Evolutionary conservation across 1,139 yeast genomes (phyloP), one percentile per base, ranked within the genome.

Genomic region (Yamadazyma jaroonii): DNA sequence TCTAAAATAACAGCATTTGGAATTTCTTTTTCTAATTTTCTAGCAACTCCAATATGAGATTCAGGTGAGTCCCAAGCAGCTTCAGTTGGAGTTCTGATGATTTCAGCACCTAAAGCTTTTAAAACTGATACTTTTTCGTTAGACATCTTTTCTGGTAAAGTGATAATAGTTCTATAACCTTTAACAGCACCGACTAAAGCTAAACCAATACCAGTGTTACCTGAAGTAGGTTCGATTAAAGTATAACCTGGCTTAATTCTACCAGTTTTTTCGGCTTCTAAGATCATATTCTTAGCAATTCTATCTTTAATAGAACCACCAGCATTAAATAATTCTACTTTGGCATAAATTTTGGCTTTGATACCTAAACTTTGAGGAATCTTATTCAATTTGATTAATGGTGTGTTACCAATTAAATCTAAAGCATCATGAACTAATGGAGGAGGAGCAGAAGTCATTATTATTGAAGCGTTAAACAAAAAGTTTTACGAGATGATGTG

Each of bases 41-140:
- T 78, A 39, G 95, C 96, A 31, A 87, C 95, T 47, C 95, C 95
- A 59, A 87, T 86, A 56, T 87, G 95, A 28, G 92, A 82, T 62
- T 87, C 95, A 34, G 95, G 95, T 35, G 95, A 77, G 56, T 87
- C 95, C 88, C 90, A 87, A 2, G 95, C 95, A 31, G 95, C 96
- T 54, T 84, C 95, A 32, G 94, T 87, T 37, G 96, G 95, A 13
- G 96, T 87, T 70, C 95, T 79, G 48, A 87, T 84, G 58, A 87
- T 86, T 60, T 86, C 95, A 29, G 95, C 95, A 38, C 96, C 96
- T 42, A 87, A 72, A 3, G 95, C 95, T 64, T 86, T 86, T 61
- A 87, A 75, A 6, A 87, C 95, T 35, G 90, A 79, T 25, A 87
- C 95, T 61, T 87, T 87, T 60, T 87, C 96, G 59, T 86, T 86